Conservation (phyloP, 1,284 basidiomycete species). For the Crucibulum cyathiforme region DNA sequence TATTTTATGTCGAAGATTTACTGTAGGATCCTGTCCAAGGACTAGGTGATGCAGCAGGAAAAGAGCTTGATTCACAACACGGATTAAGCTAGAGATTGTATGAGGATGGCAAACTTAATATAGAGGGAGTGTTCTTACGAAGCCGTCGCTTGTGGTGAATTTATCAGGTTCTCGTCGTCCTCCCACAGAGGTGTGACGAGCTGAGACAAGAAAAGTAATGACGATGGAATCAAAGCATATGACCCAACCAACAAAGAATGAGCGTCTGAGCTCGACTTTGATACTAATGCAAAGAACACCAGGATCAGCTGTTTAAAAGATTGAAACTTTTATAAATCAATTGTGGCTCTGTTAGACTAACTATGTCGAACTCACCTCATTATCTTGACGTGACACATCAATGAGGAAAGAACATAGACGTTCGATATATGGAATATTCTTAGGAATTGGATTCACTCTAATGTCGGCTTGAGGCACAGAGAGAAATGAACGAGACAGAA, state of each 20-base stretch:
- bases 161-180: constrained; percentile 55
- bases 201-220: constrained; percentile 60
- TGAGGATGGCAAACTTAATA: constrained; percentile 5
- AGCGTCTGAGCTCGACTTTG: constrained; percentile 57
- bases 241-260: constrained; percentile 57
- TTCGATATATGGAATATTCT: constrained; percentile 56
- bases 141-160: constrained; percentile 40
- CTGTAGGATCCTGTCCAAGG: constrained; percentile 48
- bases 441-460: constrained; percentile 9
- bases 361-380: constrained; percentile 43
- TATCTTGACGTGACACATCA: constrained; percentile 46
- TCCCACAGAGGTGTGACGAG: constrained; percentile 69
- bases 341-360: not conserved
- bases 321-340: constrained; percentile 14
- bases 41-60: constrained; percentile 68
- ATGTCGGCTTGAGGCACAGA: constrained; percentile 28
- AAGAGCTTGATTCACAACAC: constrained; percentile 55
- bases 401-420: constrained; percentile 57
- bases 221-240: constrained; percentile 61
- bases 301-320: constrained; percentile 55
- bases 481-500: constrained; percentile 42
- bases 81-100: constrained; percentile 49
- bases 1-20: constrained; percentile 62
- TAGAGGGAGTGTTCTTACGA: constrained; percentile 41
- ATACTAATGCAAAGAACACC: constrained; percentile 61